phyloP scores from a whole-genome alignment of 345 rosid genomes.

The Limnanthes douglasii region DNA sequence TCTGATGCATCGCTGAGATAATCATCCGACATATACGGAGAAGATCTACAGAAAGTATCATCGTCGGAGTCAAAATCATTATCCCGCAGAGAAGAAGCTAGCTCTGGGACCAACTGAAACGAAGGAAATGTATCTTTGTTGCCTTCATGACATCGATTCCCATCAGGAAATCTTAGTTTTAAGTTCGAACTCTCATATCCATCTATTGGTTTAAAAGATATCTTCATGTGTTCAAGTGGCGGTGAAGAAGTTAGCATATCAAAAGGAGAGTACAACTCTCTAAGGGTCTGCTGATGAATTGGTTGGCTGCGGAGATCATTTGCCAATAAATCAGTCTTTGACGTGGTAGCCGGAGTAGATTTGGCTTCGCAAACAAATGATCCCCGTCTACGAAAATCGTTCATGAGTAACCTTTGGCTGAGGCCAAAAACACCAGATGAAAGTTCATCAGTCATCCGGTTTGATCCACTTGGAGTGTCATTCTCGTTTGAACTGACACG shows the following conservation, averaged over 20 bases:
- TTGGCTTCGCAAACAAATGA: constrained; percentile 26
- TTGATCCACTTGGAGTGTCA: constrained; percentile 8
- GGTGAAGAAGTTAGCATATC: constrained; percentile 63
- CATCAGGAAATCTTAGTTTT: constrained; percentile 57
- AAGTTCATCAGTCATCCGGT: constrained; percentile 12
- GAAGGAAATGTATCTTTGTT: constrained; percentile 46
- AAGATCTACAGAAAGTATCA: constrained; percentile 76
- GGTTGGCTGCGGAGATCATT: constrained; percentile 14
- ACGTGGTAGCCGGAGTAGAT: constrained; percentile 19
- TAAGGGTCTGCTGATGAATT: constrained; percentile 9
- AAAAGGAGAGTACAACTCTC: constrained; percentile 20
- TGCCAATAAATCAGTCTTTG: constrained; percentile 13
- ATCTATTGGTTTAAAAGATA: constrained; percentile 64
- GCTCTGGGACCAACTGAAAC: constrained; percentile 80
- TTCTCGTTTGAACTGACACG: no score
- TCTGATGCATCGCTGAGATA: constrained; percentile 37
- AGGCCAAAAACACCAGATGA: constrained; percentile 40
- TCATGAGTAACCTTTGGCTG: constrained; percentile 45
- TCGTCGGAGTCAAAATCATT: constrained; percentile 56
- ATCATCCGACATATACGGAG: constrained; percentile 63
- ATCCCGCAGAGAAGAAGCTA: constrained; percentile 18
- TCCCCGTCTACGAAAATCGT: constrained; percentile 38
- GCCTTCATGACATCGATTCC: constrained; percentile 17
- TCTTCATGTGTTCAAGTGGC: constrained; percentile 80
- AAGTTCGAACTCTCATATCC: constrained; percentile 49